Conservation (phyloP, 495 filamentous ascomycete genomes). For the Corynascus novoguineensis region DNA sequence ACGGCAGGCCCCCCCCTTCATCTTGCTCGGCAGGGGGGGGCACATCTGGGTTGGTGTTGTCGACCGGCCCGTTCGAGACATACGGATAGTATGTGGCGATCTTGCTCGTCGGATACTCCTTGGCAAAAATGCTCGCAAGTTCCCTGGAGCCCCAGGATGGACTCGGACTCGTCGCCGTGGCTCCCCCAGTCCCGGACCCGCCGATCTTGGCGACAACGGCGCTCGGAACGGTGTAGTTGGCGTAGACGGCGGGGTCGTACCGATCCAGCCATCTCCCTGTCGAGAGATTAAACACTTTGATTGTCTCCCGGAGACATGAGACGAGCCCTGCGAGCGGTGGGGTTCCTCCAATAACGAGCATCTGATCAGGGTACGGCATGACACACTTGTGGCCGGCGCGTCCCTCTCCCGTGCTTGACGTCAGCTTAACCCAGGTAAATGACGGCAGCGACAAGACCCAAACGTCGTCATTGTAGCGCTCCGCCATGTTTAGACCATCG, state of each 20-base stretch:
- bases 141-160: conserved; percentile 42
- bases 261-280: conserved; percentile 48
- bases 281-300: conserved; percentile 62
- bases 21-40: conserved; percentile 6
- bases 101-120: conserved; percentile 51
- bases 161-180: conserved; percentile 45
- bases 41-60: conserved; percentile 32
- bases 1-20: conserved; percentile 44
- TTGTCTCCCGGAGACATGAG: conserved; percentile 50
- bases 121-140: conserved; percentile 50
- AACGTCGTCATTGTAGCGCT: conserved; percentile 55
- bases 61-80: conserved; percentile 22
- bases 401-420: conserved; percentile 42
- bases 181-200: conserved; percentile 55
- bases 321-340: conserved; percentile 16
- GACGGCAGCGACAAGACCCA: conserved; percentile 70
- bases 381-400: conserved; percentile 61
- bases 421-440: conserved; percentile 67
- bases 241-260: conserved; percentile 56
- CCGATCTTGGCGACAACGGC: conserved; percentile 54
- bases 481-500: conserved; percentile 39
- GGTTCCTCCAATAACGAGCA: conserved; percentile 63
- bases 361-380: conserved; percentile 65
- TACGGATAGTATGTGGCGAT: conserved; percentile 60
- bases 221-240: conserved; percentile 58